A percentile compares a stretch with the other conserved stretches of the same genome.
phyloP scores from a whole-genome alignment of 805 yeast genomes.

The Myxozyma lipomycoides region DNA sequence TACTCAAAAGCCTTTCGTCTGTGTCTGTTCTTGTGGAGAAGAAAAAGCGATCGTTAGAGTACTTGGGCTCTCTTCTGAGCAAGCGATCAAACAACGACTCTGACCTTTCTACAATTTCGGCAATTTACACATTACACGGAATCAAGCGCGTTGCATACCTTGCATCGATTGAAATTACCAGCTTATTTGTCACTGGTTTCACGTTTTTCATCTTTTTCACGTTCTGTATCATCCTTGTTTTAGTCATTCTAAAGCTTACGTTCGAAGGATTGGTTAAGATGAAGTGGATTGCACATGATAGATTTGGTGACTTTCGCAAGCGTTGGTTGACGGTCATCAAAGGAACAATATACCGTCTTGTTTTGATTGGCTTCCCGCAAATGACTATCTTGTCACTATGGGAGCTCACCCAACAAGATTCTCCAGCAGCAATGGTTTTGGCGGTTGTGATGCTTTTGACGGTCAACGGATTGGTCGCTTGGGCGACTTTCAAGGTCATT shows the following conservation, averaged over 20 bases:
- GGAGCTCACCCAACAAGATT: conserved; percentile 82
- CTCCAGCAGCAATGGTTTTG: conserved; percentile 75
- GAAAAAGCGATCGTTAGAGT: conserved; percentile 38
- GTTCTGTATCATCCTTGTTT: conserved; percentile 49
- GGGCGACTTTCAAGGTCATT: conserved; percentile 72
- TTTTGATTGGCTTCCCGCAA: conserved; percentile 84
- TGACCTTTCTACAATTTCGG: conserved; percentile 47
- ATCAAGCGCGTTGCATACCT: conserved; percentile 84
- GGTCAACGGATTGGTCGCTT: conserved; percentile 55
- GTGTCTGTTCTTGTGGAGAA: conserved; percentile 79
- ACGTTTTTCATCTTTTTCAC: conserved; percentile 75
- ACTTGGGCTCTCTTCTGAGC: conserved; percentile 2
- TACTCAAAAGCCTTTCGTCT: conserved; percentile 57
- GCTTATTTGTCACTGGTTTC: conserved; percentile 79
- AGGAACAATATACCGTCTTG: conserved; percentile 81
- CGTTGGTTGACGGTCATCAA: conserved; percentile 83
- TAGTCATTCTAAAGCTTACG: conserved; percentile 63
- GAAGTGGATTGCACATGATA: conserved; percentile 55
- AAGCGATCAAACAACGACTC: conserved; percentile 50
- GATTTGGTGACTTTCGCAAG: conserved; percentile 69
- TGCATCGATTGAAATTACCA: conserved; percentile 81
- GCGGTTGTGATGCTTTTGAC: conserved; percentile 68
- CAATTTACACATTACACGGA: conserved; percentile 81
- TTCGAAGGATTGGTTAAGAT: conserved; percentile 61
- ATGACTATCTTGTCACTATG: conserved; percentile 75